Conservation (phyloP, 2,329 filamentous ascomycete genomes). For the Colletotrichum destructivum region DNA sequence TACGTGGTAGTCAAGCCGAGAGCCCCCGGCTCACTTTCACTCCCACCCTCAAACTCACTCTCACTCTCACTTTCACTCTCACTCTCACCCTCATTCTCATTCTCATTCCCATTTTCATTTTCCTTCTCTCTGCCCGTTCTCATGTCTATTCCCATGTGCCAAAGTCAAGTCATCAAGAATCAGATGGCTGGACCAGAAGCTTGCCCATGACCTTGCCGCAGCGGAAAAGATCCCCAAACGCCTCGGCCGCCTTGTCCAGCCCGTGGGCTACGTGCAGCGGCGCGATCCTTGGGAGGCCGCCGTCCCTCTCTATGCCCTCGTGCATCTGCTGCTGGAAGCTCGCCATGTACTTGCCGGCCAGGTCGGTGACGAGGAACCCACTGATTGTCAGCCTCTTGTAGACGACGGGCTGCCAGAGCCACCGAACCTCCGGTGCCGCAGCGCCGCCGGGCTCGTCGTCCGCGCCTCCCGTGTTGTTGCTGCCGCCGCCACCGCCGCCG, state of each 20-base stretch:
- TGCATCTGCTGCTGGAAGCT: not conserved
- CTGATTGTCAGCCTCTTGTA: not conserved
- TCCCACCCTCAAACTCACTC: no score
- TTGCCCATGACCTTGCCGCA: not conserved
- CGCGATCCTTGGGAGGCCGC: not conserved
- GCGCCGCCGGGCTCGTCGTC: no score
- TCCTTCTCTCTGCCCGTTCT: no score
- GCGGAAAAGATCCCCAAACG: not conserved
- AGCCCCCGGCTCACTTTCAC: no score
- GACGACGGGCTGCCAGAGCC: not conserved
- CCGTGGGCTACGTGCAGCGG: not conserved
- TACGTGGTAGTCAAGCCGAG: no score
- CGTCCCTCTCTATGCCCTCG: not conserved
- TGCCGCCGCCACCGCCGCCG: not conserved
- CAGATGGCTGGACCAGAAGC: not conserved
- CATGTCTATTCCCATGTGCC: no score
- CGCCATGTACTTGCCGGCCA: not conserved
- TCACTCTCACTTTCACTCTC: no score
- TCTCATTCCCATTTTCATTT: no score
- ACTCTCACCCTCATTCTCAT: no score
- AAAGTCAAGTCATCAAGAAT: not conserved
- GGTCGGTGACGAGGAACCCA: not conserved
- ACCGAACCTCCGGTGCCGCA: not conserved
- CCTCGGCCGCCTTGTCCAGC: not conserved
- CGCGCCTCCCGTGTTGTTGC: no score